Evolutionary conservation across 306 rosid genomes (phyloP).

Genomic region (Luffa acutangula): DNA sequence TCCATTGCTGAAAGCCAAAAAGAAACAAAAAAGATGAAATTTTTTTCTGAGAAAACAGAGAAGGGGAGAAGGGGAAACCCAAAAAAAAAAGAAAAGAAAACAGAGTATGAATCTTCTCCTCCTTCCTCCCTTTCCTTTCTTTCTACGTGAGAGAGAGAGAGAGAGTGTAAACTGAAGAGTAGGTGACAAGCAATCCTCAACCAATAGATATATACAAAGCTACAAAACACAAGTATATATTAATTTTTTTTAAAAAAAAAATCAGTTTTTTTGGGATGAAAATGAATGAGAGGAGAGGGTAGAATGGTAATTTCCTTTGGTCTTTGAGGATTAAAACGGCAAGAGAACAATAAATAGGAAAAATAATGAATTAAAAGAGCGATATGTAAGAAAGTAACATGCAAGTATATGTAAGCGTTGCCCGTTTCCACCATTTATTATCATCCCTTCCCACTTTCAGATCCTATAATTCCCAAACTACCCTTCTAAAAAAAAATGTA

Average conservation of each 20-base stretch:
- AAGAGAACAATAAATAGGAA: conserved; percentile 21
- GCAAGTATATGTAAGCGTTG: conserved; percentile 15
- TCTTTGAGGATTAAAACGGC: conserved; percentile 17
- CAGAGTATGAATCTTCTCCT: conserved; percentile 15
- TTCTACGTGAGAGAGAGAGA: conserved; percentile 11
- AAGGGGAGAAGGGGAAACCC: not conserved
- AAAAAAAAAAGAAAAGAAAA: conserved; percentile 5
- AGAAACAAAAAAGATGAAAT: not conserved
- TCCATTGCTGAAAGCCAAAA: conserved; percentile 34
- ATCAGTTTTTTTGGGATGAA: not conserved
- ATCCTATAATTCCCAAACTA: conserved; percentile 13
- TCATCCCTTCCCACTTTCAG: conserved; percentile 11
- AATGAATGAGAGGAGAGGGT: not conserved
- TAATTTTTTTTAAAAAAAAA: not conserved
- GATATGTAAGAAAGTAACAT: conserved; percentile 35
- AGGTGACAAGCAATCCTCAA: conserved; percentile 76
- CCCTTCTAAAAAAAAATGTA: conserved; percentile 13
- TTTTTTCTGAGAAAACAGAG: not conserved
- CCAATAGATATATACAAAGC: conserved; percentile 40
- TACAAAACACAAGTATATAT: not conserved
- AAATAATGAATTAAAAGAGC: conserved; percentile 12
- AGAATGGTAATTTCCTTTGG: not conserved
- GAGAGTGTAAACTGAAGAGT: conserved; percentile 41
- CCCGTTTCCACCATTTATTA: conserved; percentile 54
- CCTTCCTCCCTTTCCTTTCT: not conserved